Conservation (phyloP, 2,329 filamentous ascomycete species). For the Botryotinia narcissicola region DNA sequence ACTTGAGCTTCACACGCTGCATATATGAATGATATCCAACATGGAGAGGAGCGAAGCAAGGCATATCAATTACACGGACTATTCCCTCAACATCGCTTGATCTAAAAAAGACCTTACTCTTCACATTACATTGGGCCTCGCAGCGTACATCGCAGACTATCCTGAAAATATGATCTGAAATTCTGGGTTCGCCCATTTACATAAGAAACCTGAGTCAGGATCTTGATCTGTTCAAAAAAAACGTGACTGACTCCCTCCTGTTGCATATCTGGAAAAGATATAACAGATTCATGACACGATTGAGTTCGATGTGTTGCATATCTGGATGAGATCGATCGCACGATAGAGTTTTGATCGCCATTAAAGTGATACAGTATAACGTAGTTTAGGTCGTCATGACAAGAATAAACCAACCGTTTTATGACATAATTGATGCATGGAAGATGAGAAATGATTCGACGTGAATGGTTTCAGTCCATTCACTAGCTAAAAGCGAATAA, state of each 20-base stretch:
- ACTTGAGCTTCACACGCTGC: background rate
- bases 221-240: background rate
- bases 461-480: background rate
- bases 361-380: background rate
- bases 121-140: background rate
- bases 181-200: background rate
- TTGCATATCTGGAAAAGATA: background rate
- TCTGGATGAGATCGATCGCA: background rate
- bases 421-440: background rate
- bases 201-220: background rate
- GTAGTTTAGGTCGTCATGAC: background rate
- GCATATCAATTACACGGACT: background rate
- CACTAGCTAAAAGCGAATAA: background rate
- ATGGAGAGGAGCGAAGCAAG: background rate
- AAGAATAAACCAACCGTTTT: background rate
- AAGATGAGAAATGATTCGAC: background rate
- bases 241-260: background rate
- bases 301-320: background rate
- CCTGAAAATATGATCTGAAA: background rate
- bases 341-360: background rate
- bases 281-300: background rate
- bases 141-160: background rate
- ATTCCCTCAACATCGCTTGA: background rate
- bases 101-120: too few species aligned
- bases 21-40: background rate